Conservation (phyloP, 495 filamentous ascomycete species). For the Penicillium simplicissimum region DNA sequence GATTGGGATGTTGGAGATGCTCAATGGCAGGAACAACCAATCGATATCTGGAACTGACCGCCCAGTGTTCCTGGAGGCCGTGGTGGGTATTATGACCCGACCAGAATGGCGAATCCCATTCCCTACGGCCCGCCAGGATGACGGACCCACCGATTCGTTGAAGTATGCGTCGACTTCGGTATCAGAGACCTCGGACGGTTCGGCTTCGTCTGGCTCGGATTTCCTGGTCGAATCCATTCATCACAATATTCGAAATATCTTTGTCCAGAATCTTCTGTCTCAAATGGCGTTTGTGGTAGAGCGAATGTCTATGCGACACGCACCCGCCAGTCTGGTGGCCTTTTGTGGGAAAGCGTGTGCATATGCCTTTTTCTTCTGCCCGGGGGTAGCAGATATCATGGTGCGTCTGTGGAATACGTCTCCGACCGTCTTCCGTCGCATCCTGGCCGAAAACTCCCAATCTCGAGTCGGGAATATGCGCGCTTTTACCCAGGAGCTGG, state of each 20-base stretch:
- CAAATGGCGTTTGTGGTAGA: conserved; percentile 91
- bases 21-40: conserved; percentile 72
- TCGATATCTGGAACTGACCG: conserved; percentile 76
- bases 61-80: conserved; percentile 78
- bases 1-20: conserved; percentile 83
- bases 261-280: conserved; percentile 79
- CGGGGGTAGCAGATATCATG: conserved; percentile 83
- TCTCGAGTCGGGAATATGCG: conserved; percentile 40
- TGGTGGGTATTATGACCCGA: conserved; percentile 83
- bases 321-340: conserved; percentile 87
- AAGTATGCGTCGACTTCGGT: conserved; percentile 42
- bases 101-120: conserved; percentile 85
- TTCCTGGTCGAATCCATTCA: conserved; percentile 87
- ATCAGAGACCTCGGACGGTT: conserved; percentile 42
- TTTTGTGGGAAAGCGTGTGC: conserved; percentile 94
- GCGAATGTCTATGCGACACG: conserved; percentile 83
- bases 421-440: conserved; percentile 64
- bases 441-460: conserved; percentile 64
- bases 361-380: conserved; percentile 95
- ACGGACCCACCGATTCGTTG: conserved; percentile 31
- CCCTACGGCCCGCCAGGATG: conserved; percentile 41
- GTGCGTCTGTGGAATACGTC: conserved; percentile 79
- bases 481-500: conserved; percentile 54
- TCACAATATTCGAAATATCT: conserved; percentile 92
- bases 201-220: conserved; percentile 58